Evolutionary conservation across 1,284 basidiomycete genomes (phyloP).

Genomic region (Trichosporon sp.): DNA sequence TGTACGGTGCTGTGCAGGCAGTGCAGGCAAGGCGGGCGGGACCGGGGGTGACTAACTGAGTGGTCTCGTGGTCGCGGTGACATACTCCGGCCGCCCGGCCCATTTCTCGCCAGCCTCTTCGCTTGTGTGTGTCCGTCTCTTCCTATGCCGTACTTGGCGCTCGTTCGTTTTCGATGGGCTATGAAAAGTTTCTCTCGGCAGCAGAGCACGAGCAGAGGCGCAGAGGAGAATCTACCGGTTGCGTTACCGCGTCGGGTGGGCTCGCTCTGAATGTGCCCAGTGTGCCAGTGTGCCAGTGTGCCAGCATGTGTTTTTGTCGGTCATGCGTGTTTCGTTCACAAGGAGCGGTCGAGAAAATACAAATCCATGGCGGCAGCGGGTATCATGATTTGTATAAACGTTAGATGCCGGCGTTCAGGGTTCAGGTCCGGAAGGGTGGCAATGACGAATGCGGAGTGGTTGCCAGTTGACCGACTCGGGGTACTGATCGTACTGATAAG

Average conservation of each 20-base stretch:
- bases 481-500: neutral
- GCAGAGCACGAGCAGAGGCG: too few species aligned
- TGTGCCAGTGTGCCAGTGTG: too few species aligned
- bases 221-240: neutral
- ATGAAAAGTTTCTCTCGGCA: neutral
- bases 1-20: too few species aligned
- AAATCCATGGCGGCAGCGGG: neutral
- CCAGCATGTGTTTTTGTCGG: too few species aligned
- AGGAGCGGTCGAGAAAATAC: neutral
- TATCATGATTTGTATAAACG: neutral
- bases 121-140: neutral
- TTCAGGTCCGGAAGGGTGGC: neutral
- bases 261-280: neutral
- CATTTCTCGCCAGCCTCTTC: neutral
- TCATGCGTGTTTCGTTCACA: neutral
- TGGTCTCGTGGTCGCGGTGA: neutral
- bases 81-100: neutral
- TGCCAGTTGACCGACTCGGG: neutral
- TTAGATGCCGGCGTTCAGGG: neutral
- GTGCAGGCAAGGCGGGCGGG: too few species aligned
- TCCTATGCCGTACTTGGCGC: too few species aligned
- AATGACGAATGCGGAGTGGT: neutral
- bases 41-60: neutral
- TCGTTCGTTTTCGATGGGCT: neutral
- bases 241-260: neutral